Evolutionary conservation across 805 yeast genomes (phyloP).

Genomic region (Wickerhamiella siamensis): DNA sequence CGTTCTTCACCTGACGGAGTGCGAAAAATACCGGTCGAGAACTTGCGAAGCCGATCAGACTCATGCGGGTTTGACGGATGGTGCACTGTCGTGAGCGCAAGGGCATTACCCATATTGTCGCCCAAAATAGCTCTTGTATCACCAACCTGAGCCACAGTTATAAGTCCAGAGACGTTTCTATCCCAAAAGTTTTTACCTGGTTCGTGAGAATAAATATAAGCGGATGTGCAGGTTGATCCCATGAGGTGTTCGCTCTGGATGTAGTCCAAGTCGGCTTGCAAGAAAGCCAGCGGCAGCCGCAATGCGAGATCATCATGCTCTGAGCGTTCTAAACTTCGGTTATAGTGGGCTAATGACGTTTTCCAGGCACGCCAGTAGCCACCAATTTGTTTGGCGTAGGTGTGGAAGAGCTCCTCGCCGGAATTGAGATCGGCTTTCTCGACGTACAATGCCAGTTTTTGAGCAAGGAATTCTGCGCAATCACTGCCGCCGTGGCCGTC

Average conservation of each 20-base stretch:
- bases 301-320: conserved; percentile 41
- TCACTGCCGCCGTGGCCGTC: conserved; percentile 93
- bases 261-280: conserved; percentile 52
- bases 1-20: conserved; percentile 92
- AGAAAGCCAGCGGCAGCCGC: conserved; percentile 48
- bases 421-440: conserved; percentile 31
- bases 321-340: conserved; percentile 16
- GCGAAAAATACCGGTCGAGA: conserved; percentile 47
- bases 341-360: conserved; percentile 28
- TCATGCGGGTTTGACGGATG: conserved; percentile 80
- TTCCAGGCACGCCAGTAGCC: conserved; percentile 80
- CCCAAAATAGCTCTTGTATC: conserved; percentile 82
- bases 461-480: conserved; percentile 47
- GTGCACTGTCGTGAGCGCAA: conserved; percentile 62
- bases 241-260: conserved; percentile 10
- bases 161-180: conserved; percentile 46
- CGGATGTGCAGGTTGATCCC: conserved; percentile 67
- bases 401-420: conserved; percentile 33
- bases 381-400: conserved; percentile 48
- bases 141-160: conserved; percentile 81
- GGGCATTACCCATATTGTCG: conserved; percentile 68
- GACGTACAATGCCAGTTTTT: conserved; percentile 38
- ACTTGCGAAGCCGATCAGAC: conserved; percentile 51
- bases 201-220: conserved; percentile 38
- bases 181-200: conserved; percentile 36